These are phyloP conservation scores for Phytophthora parvispora DNA, from an alignment of 352 stramenopile species.

Conservation along the genomic window DNA sequence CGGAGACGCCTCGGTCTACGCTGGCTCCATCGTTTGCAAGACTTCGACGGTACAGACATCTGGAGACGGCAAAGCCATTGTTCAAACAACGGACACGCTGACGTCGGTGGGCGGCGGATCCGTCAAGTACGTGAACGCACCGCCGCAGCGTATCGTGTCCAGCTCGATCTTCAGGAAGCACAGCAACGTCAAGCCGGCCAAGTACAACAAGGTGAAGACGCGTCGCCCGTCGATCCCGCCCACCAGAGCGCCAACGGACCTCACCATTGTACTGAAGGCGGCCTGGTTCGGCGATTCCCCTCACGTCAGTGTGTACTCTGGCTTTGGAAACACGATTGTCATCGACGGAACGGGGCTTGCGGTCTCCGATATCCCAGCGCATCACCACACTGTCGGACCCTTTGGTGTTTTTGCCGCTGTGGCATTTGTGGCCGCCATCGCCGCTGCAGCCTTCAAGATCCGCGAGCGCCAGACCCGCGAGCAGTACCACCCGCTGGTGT, in stretches of 20 bases:
- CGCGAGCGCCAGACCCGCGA: slow-evolving; percentile 1
- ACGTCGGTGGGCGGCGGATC: slow-evolving; percentile 26
- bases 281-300: slow-evolving; percentile 31
- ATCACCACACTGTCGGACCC: neutral
- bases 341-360: slow-evolving; percentile 16
- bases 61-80: slow-evolving; percentile 31
- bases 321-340: slow-evolving; percentile 13
- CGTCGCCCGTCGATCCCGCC: slow-evolving; percentile 13
- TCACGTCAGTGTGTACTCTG: slow-evolving; percentile 27
- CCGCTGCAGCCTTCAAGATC: slow-evolving; percentile 8
- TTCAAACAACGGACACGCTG: slow-evolving; percentile 38
- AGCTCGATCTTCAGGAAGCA: slow-evolving; percentile 31
- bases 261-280: slow-evolving; percentile 26
- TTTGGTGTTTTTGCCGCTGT: slow-evolving; percentile 5
- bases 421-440: slow-evolving; percentile 3
- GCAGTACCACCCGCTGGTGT: slow-evolving; percentile 20
- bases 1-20: slow-evolving; percentile 27
- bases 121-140: slow-evolving; percentile 44
- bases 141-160: slow-evolving; percentile 34
- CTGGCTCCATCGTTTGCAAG: slow-evolving; percentile 36
- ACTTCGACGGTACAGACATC: slow-evolving; percentile 21
- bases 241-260: slow-evolving; percentile 14
- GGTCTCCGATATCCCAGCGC: neutral
- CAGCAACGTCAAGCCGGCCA: slow-evolving; percentile 35
- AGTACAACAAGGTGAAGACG: slow-evolving; percentile 39